Evolutionary conservation across 1,284 basidiomycete genomes (phyloP).

Genomic region (Ceratobasidium sp.): DNA sequence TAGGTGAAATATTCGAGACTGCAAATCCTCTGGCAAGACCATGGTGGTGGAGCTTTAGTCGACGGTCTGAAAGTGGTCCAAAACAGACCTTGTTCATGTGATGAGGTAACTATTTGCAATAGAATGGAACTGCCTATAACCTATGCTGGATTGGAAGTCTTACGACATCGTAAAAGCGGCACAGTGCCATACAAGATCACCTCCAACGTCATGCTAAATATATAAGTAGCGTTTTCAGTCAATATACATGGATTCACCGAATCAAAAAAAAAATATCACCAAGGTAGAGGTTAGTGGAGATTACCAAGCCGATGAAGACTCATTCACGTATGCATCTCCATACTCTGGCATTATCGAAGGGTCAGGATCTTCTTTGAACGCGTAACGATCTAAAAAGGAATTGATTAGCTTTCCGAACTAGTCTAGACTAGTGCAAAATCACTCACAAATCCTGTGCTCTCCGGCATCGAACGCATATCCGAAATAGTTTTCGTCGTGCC

Average conservation of each 20-base stretch:
- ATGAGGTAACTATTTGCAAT: no score
- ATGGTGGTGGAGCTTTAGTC: not conserved
- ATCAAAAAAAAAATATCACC: no score
- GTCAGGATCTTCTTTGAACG: conserved; percentile 41
- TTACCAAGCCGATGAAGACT: not conserved
- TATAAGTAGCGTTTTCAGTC: no score
- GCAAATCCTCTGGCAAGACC: not conserved
- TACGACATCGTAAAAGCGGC: not conserved
- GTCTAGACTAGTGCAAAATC: not conserved
- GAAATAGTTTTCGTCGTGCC: conserved; percentile 39
- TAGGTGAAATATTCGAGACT: not conserved
- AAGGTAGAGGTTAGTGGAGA: not conserved
- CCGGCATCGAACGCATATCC: conserved; percentile 37
- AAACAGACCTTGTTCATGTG: no score
- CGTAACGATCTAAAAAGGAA: conserved; percentile 28
- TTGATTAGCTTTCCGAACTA: not conserved
- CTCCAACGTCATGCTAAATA: not conserved
- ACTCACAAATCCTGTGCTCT: conserved; percentile 41
- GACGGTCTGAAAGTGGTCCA: no score
- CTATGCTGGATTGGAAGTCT: no score
- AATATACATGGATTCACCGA: not conserved
- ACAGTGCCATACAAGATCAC: not conserved
- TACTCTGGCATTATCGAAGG: conserved; percentile 28
- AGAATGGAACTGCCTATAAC: no score
- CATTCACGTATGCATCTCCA: not conserved